Evolutionary conservation across 306 rosid species (phyloP).

Genomic region (Amphicarpaea edgeworthii): DNA sequence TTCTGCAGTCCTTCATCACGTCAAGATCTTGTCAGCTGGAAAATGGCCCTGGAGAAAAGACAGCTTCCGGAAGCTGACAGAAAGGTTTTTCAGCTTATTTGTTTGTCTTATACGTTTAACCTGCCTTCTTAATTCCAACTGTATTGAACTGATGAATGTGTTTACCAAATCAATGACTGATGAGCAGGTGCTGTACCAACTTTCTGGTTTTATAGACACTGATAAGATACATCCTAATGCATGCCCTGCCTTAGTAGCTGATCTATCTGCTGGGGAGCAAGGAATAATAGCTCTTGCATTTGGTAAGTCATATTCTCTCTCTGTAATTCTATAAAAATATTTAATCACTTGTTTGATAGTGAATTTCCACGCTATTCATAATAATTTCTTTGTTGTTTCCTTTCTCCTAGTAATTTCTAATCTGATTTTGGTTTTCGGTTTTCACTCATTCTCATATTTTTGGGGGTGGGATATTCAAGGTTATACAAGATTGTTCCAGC

Average conservation of each 20-base stretch:
- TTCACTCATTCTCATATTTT: conserved; percentile 13
- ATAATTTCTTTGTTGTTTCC: background rate
- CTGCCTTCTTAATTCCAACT: conserved; percentile 40
- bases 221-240: conserved; percentile 96
- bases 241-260: conserved; percentile 97
- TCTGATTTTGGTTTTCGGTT: conserved; percentile 27
- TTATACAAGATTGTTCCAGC: conserved; percentile 91
- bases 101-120: conserved; percentile 42
- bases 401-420: conserved; percentile 15
- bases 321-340: conserved; percentile 3
- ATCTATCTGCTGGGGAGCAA: conserved; percentile 87
- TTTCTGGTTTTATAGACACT: conserved; percentile 91
- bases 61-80: conserved; percentile 93
- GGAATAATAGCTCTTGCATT: conserved; percentile 95
- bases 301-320: conserved; percentile 62
- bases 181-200: conserved; percentile 73
- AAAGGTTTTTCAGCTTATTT: conserved; percentile 66
- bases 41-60: conserved; percentile 90
- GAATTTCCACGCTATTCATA: conserved; percentile 6
- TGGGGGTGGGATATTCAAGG: conserved; percentile 58
- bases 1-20: conserved; percentile 88
- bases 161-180: conserved; percentile 46
- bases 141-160: conserved; percentile 42
- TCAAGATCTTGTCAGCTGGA: conserved; percentile 99
- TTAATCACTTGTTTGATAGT: conserved; percentile 7